These are phyloP conservation scores for Adansonia madagascariensis DNA, from an alignment of 441 rosid genomes.

Conservation along the genomic window DNA sequence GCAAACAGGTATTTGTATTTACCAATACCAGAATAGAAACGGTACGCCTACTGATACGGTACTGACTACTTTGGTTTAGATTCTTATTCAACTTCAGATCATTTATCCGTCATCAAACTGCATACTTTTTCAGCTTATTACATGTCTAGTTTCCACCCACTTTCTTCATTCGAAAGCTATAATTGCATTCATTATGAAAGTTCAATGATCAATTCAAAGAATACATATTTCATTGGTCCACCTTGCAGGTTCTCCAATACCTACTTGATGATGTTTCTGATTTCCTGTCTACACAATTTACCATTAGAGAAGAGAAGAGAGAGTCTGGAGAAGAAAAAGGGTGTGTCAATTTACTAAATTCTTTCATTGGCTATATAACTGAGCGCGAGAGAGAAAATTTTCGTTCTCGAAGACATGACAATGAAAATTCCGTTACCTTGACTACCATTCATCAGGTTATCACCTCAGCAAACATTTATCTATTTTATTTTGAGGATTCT, in stretches of 20 bases:
- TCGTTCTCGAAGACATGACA: slow-evolving; percentile 67
- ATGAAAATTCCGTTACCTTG: slow-evolving; percentile 80
- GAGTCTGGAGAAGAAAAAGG: slow-evolving; percentile 56
- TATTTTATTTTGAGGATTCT: slow-evolving; percentile 23
- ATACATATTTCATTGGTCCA: slow-evolving; percentile 21
- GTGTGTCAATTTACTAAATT: slow-evolving; percentile 54
- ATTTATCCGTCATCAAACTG: not conserved
- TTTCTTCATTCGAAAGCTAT: not conserved
- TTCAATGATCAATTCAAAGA: slow-evolving; percentile 9
- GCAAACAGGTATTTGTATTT: too few relatives aligned
- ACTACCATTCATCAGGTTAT: slow-evolving; percentile 97
- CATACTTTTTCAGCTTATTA: not conserved
- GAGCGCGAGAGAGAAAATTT: slow-evolving; percentile 83
- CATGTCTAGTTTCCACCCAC: not conserved
- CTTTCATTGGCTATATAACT: slow-evolving; percentile 63
- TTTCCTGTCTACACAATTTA: slow-evolving; percentile 61
- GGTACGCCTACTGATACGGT: too few relatives aligned
- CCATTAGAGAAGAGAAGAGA: slow-evolving; percentile 42
- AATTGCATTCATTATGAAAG: not conserved
- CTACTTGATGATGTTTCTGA: slow-evolving; percentile 85
- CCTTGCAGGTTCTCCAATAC: slow-evolving; percentile 83
- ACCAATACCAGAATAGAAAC: too few relatives aligned
- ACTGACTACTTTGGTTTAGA: not conserved
- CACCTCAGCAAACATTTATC: slow-evolving; percentile 25
- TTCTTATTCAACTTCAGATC: slow-evolving; percentile 8